A percentile compares a stretch with the other conserved stretches of the same genome.
phyloP scores from a whole-genome alignment of 768 basidiomycete species.

The Pulveroboletus sp. region DNA sequence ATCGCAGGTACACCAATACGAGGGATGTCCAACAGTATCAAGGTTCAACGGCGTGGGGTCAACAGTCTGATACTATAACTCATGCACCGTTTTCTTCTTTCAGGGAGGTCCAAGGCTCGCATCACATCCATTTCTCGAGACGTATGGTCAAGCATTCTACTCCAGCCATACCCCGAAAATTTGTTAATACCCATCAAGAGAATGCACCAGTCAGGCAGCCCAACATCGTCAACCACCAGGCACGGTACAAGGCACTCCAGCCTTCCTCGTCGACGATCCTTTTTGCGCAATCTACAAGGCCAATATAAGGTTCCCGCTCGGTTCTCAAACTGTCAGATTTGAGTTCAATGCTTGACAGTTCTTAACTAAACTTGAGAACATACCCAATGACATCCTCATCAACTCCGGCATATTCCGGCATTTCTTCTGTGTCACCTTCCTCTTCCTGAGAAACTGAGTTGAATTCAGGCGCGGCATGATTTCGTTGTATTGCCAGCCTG shows the following conservation, averaged over 20 bases:
- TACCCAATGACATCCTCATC: conserved; percentile 87
- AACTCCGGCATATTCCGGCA: conserved; percentile 57
- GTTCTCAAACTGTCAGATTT: conserved; percentile 50
- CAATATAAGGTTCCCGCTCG: conserved; percentile 75
- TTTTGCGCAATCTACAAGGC: conserved; percentile 70
- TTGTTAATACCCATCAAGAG: conserved; percentile 18
- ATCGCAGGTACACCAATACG: too few relatives aligned
- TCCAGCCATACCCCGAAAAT: not conserved
- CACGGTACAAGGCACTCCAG: conserved; percentile 65
- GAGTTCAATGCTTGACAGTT: not conserved
- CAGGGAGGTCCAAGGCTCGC: not conserved
- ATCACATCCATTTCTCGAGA: not conserved
- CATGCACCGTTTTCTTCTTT: too few relatives aligned
- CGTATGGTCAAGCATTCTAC: not conserved
- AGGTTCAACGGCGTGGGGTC: too few relatives aligned
- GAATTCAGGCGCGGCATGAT: conserved; percentile 70
- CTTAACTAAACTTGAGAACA: conserved; percentile 16
- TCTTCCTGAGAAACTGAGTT: conserved; percentile 73
- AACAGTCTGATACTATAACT: too few relatives aligned
- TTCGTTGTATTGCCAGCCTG: conserved; percentile 78
- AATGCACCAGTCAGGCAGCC: conserved; percentile 53
- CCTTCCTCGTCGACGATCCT: conserved; percentile 80
- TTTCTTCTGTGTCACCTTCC: conserved; percentile 57
- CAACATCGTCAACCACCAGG: conserved; percentile 79
- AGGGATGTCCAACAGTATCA: too few relatives aligned